Conservation (phyloP, 2,329 filamentous ascomycete species). For the Monosporascus sp. region DNA sequence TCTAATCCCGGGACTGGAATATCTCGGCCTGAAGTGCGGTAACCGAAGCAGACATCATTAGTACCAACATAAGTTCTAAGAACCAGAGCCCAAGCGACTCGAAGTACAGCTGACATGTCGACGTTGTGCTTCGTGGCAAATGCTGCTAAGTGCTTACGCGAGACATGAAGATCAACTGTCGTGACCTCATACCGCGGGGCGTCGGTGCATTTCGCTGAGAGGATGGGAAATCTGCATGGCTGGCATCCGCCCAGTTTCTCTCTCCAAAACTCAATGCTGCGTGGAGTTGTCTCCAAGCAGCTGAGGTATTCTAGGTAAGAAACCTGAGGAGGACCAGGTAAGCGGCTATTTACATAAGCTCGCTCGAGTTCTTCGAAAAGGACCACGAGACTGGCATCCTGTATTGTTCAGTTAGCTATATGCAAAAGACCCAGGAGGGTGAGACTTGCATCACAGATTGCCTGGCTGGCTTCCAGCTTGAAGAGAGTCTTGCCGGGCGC, state of each 20-base stretch:
- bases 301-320: conserved; percentile 34
- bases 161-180: conserved; percentile 36
- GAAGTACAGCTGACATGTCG: conserved; percentile 44
- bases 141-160: conserved; percentile 34
- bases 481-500: conserved; percentile 38
- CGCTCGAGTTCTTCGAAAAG: conserved; percentile 43
- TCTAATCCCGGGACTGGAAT: conserved; percentile 35
- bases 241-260: conserved; percentile 31
- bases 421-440: not conserved
- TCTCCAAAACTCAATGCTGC: conserved; percentile 42
- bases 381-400: conserved; percentile 37
- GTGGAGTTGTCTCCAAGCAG: conserved; percentile 29
- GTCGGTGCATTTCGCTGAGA: conserved; percentile 21
- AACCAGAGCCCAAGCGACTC: conserved; percentile 56
- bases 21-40: conserved; percentile 39
- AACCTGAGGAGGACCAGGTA: conserved; percentile 27
- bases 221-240: conserved; percentile 42
- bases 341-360: conserved; percentile 35
- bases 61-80: conserved; percentile 49
- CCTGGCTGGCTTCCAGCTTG: conserved; percentile 46
- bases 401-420: conserved; percentile 1
- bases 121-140: conserved; percentile 38
- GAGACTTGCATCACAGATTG: conserved; percentile 40
- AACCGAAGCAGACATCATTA: conserved; percentile 51
- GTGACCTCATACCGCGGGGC: conserved; percentile 27